Base-by-base conservation (phyloP, 352 stramenopile species). In the Phytophthora chlamydospora region DNA sequence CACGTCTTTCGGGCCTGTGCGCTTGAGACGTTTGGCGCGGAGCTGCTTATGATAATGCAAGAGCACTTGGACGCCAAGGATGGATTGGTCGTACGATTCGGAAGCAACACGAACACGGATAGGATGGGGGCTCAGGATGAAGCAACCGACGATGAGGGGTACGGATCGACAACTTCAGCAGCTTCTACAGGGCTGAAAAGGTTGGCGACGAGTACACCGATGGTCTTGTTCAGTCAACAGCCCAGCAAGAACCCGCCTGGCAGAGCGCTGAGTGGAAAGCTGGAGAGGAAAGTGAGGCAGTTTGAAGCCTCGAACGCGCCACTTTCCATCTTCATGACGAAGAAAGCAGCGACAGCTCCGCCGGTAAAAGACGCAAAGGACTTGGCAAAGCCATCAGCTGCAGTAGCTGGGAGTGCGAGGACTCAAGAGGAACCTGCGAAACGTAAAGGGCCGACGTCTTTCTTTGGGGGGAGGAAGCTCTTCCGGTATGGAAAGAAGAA, bases 1-100 rank as follows among this genome's bases (percentile, higher is more conserved):
- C 53, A 85, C 10, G 82, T 90, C 0, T 88, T 84, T 41, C 75
- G 76, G 9, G 62, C 73, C 4, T 88, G 76, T 53, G 78, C 83
- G 4, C 56, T 92, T 7, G 65, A 85, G 44, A 87, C 76, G 0
- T 73, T 84, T 39, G 44, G 58, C 0, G 24, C 72, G 6, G 82
- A 91, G 45, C 46, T 75, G 14, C 58, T 83, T 8, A 78, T 83
- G 33, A 44, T 69, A 9, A 40, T 85, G 2, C 73, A 80, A 27
- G 83, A 89, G 50, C 72, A 71, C 21, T 44, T 83, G 0, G 53
- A 68, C 8, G 68, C 70, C 0, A 89, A 81, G 39, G 75, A 90
- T 3, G 70, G 69, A 1, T 21, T 88, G 6, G 76, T 83, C 4
- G 49, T 78, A 0, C 45, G 52, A 0, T 51, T 87, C 3, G 42